A percentile compares a stretch with the other conserved stretches of the same genome.
phyloP scores from a whole-genome alignment of 805 yeast genomes.

The Candida yuanshanica region DNA sequence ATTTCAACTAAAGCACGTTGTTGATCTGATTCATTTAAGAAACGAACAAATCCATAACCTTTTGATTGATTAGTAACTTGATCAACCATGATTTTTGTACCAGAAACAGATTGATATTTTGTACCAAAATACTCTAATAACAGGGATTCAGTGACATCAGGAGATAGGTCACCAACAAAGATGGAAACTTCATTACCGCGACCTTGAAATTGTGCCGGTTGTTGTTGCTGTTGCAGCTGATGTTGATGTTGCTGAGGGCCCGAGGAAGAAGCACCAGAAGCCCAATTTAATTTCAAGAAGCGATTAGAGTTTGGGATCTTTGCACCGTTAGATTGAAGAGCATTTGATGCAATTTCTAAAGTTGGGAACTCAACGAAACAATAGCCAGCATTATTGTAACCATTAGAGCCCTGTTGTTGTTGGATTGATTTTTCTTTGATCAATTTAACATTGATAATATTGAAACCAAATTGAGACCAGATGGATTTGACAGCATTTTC shows the following conservation, averaged over 20 bases:
- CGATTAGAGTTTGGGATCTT: constrained; percentile 59
- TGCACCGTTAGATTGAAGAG: constrained; percentile 62
- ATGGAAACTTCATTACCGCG: constrained; percentile 49
- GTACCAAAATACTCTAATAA: constrained; percentile 62
- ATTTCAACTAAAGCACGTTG: constrained; percentile 69
- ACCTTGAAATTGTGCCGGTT: constrained; percentile 3
- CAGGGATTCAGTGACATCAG: constrained; percentile 62
- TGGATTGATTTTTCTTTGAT: constrained; percentile 52
- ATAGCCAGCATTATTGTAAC: constrained; percentile 60
- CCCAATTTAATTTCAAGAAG: constrained; percentile 73
- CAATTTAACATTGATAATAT: constrained; percentile 53
- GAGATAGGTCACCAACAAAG: constrained; percentile 81
- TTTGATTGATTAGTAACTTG: constrained; percentile 62
- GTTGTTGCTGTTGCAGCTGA: constrained; percentile 2
- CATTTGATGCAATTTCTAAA: constrained; percentile 55
- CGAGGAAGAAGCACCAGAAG: constrained; percentile 49
- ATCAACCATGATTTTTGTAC: constrained; percentile 77
- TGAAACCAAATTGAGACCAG: constrained; percentile 69
- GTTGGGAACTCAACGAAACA: constrained; percentile 75
- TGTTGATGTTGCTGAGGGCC: constrained; percentile 18
- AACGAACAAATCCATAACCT: constrained; percentile 90
- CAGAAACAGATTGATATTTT: constrained; percentile 65
- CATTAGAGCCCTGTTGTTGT: constrained; percentile 11
- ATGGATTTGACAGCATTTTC: constrained; percentile 59
- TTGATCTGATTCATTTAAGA: constrained; percentile 58